Conservation (phyloP, 352 stramenopile species). For the Phytophthora fragariae region DNA sequence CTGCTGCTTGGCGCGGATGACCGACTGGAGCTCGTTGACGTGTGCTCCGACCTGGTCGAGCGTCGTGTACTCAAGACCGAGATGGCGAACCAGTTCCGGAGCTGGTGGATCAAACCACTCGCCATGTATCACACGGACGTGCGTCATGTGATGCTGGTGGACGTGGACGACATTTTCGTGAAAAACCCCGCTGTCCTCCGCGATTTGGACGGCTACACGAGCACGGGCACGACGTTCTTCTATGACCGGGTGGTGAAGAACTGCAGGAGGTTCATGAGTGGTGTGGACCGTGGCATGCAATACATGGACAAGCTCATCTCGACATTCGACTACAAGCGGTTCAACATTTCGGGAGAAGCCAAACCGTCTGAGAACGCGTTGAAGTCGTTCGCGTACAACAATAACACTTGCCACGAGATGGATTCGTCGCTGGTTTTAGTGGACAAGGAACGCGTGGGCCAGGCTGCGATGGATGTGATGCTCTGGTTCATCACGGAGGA, state of each 20-base stretch:
- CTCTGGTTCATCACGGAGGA: conserved; percentile 46
- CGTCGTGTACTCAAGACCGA: conserved; percentile 21
- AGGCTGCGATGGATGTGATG: conserved; percentile 42
- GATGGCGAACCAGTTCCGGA: conserved; percentile 30
- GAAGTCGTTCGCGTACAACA: conserved; percentile 54
- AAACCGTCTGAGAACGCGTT: conserved; percentile 49
- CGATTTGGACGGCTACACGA: conserved; percentile 44
- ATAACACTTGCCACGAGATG: conserved; percentile 64
- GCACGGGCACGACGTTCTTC: conserved; percentile 41
- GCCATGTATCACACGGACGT: conserved; percentile 38
- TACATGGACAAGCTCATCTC: conserved; percentile 55
- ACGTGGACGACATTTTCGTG: conserved; percentile 43
- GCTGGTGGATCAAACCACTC: conserved; percentile 51
- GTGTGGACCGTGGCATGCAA: conserved; percentile 34
- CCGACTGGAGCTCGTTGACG: conserved; percentile 44
- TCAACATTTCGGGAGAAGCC: conserved; percentile 34
- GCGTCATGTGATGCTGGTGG: conserved; percentile 37
- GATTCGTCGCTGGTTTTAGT: conserved; percentile 47
- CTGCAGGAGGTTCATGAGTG: conserved; percentile 58
- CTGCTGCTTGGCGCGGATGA: conserved; percentile 28
- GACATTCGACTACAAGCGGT: conserved; percentile 65
- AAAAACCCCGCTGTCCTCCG: conserved; percentile 53
- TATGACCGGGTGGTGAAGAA: conserved; percentile 63
- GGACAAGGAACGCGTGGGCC: conserved; percentile 43
- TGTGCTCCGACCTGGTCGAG: conserved; percentile 42